Base-by-base conservation (phyloP, 768 basidiomycete species). In the Suillus paluster region DNA sequence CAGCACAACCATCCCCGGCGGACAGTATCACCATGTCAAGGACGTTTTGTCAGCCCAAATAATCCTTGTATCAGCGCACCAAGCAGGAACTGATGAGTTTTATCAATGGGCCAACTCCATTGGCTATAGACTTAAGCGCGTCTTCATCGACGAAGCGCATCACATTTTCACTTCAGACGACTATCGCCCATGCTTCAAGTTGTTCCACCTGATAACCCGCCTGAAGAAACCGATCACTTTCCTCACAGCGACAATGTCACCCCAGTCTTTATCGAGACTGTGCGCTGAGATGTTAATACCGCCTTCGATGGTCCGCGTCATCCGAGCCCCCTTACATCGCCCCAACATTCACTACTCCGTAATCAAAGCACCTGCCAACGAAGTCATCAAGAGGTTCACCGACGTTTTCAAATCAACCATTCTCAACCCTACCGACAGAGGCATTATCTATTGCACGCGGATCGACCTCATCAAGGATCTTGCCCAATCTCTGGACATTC, bases 131-230 rank as follows among this genome's bases (percentile, higher is more conserved):
- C 12, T 66, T 0, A 25, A 36, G 11, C 25, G 42, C 0, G 1
- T 66, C 1, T 67, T 67, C 23, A 9, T 67, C 0, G 57, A 67
- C 6, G 53, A 67, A 15, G 65, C 65, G 0, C 66, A 67, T 10
- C 55, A 65, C 2, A 6, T 67, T 14, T 9, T 65, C 11, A 41
- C 17, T 10, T 67, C 57, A 0, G 66, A 50, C 1, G 39, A 55
- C 1, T 67, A 67, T 23, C 12, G 52, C 0, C 4, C 34, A 0
- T 67, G 67, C 27, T 67, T 67, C 58, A 67, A 62, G 11, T n/a
- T 67, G 0, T 64, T 67, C 8, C 60, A 67, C 7, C n/a, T 3
- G 0, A 57, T 67, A 0, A 67, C 63, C 1, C 15, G 11, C 2
- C 7, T 67, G 0, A 39, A 33, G 8, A 67, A 67, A 25, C 66